Base-by-base conservation (phyloP, 1,284 basidiomycete species). In the Heterobasidion irregulare region DNA sequence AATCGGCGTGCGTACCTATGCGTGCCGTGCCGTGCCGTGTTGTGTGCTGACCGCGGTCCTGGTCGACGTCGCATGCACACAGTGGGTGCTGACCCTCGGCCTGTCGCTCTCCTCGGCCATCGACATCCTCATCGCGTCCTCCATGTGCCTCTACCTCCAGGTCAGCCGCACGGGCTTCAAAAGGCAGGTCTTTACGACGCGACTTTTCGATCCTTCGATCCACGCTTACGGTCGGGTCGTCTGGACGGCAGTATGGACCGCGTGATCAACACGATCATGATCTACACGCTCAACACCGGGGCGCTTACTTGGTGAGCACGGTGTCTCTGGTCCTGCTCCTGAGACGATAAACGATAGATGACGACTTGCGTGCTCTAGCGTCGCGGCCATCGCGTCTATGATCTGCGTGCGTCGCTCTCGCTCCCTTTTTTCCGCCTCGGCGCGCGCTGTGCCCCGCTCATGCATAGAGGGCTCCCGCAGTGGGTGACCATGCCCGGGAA, bases 201-300 rank as follows among this genome's bases (percentile, higher is more conserved):
- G n/a, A n/a, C n/a, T n/a, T n/a, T n/a, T n/a, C n/a, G n/a, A n/a
- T n/a, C n/a, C n/a, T n/a, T n/a, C n/a, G n/a, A n/a, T n/a, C n/a
- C n/a, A n/a, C n/a, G n/a, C n/a, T n/a, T n/a, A n/a, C n/a, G n/a
- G n/a, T n/a, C n/a, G n/a, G n/a, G n/a, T n/a, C n/a, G n/a, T 6
- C 38, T 26, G 26, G 5, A 44, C 41, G 12, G 2, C 26, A 79
- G 78, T 49, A 74, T 80, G 72, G 73, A 75, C 49, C 69, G 74
- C 38, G 64, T 80, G 44, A 70, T 82, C 35, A 77, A 81, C 54
- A 65, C 69, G 0, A 63, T 82, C 50, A 79, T 77, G 50, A 55
- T 80, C 2, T 82, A 82, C 54, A 76, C 80, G 0, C 64, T 82
- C 10, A 78, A 82, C 57, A 82, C 75, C 3, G 80, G 79, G 3